phyloP scores from a whole-genome alignment of 2,329 filamentous ascomycete species.

The Botryosphaeria dothidea region DNA sequence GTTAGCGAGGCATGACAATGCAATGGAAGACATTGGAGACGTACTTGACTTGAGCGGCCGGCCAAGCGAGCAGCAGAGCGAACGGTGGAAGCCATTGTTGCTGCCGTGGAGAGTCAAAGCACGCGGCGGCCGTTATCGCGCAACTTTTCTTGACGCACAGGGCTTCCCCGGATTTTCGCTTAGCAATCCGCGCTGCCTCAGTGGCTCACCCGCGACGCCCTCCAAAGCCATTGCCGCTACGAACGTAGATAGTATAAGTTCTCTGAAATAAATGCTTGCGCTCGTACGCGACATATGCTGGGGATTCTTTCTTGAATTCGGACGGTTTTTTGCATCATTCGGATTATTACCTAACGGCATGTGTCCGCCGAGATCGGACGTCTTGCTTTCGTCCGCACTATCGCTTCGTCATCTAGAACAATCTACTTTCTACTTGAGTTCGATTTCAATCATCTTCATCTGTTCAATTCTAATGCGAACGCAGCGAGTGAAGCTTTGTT shows the following conservation, averaged over 20 bases:
- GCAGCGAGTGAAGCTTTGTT: no score
- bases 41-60: constrained; percentile 33
- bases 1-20: background rate
- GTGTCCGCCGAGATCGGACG: constrained; percentile 14
- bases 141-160: constrained; percentile 16
- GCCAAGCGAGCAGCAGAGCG: constrained; percentile 35
- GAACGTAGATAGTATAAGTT: no score
- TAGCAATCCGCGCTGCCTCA: constrained; percentile 16
- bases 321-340: no score
- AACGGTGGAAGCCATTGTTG: constrained; percentile 38
- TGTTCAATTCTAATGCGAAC: no score
- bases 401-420: no score
- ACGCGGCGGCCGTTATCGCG: constrained; percentile 14
- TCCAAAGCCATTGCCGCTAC: background rate
- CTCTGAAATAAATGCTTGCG: no score
- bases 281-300: no score
- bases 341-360: no score
- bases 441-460: no score
- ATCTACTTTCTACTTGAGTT: no score
- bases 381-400: background rate
- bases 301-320: no score
- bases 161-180: constrained; percentile 20
- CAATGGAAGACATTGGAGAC: constrained; percentile 18
- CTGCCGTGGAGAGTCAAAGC: constrained; percentile 13
- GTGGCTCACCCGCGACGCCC: background rate